Evolutionary conservation across 495 filamentous ascomycete genomes (phyloP), one percentile per base, ranked within the genome.

Genomic region (Penicillium goetzii): DNA sequence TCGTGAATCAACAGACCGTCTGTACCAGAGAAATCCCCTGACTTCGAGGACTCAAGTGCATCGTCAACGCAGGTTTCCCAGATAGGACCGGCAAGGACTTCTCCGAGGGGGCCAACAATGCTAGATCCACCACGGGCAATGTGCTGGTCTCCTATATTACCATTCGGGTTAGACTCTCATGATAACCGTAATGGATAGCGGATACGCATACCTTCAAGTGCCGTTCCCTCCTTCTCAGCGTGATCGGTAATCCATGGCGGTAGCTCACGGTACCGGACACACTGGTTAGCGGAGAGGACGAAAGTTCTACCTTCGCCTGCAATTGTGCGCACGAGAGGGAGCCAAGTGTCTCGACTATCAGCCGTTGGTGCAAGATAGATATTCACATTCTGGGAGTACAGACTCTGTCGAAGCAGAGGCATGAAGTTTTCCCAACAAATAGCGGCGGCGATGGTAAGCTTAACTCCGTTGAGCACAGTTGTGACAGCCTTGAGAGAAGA

Each of bases 361-460:
- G 94, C 94, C 2, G 93, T 97, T 0, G 94, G 94, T 0, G 94
- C 93, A 17, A 97, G 86, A 69, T 95, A 98, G 30, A 98, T 79
- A 70, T 94, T 96, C 59, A 97, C 89, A 70, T 97, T 96, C 75
- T 97, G 94, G 2, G 86, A 83, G 68, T 98, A 98, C 25, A 98
- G 82, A 25, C 87, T 85, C 55, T 91, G 83, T 11, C 90, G 80
- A 1, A 98, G 82, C 23, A 97, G 78, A 0, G 94, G 94, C 94
- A 98, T 98, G 71, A 92, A 96, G 67, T 92, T 97, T 76, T 98
- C 94, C 94, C 94, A 98, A 79, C 94, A 98, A 50, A 98, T 96
- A 2, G 93, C 94, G 0, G 92, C 87, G 0, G 88, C 94, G 11
- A 97, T 78, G 17, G 88, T 92, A 26, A 98, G 77, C 51, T 84